Percentiles rank a stretch among this genome's conserved stretches.
Evolutionary conservation across 495 filamentous ascomycete species (phyloP).

Genomic region (Lasiosphaeria ovina): DNA sequence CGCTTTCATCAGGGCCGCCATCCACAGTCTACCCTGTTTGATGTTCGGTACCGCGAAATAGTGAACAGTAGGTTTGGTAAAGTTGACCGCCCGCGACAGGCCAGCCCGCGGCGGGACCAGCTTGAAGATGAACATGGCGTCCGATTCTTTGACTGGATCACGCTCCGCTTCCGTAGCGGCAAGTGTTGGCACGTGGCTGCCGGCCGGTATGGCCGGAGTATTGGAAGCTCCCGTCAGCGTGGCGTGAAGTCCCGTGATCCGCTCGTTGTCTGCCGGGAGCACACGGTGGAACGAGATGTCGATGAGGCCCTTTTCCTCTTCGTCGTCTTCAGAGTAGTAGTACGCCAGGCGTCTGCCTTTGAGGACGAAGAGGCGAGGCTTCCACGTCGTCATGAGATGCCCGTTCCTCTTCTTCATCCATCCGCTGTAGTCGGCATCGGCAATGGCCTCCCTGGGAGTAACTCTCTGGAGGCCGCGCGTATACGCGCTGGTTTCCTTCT

Average conservation of each 20-base stretch:
- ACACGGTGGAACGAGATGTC: slow-evolving; percentile 97
- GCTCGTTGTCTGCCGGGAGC: slow-evolving; percentile 89
- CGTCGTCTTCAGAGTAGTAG: slow-evolving; percentile 91
- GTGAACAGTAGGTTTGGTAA: slow-evolving; percentile 94
- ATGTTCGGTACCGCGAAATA: slow-evolving; percentile 95
- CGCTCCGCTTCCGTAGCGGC: slow-evolving; percentile 43
- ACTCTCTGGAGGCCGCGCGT: slow-evolving; percentile 82
- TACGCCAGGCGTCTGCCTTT: slow-evolving; percentile 89
- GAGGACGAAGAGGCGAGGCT: slow-evolving; percentile 88
- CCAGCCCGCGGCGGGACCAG: slow-evolving; percentile 86
- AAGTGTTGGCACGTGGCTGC: slow-evolving; percentile 56
- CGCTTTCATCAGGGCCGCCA: slow-evolving; percentile 98
- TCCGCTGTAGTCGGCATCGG: slow-evolving; percentile 85
- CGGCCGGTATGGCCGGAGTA: slow-evolving; percentile 69
- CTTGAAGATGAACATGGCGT: slow-evolving; percentile 93
- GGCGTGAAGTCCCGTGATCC: slow-evolving; percentile 84
- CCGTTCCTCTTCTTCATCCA: slow-evolving; percentile 99
- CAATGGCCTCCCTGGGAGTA: slow-evolving; percentile 77
- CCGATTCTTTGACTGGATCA: slow-evolving; percentile 45
- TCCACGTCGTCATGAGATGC: slow-evolving; percentile 96
- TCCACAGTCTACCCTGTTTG: slow-evolving; percentile 88
- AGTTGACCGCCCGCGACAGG: slow-evolving; percentile 87
- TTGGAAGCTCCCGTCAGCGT: slow-evolving; percentile 83
- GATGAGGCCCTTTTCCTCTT: slow-evolving; percentile 90
- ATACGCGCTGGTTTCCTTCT: slow-evolving; percentile 94